Conservation (phyloP, 2,329 filamentous ascomycete genomes). For the Neoarthrinium moseri region DNA sequence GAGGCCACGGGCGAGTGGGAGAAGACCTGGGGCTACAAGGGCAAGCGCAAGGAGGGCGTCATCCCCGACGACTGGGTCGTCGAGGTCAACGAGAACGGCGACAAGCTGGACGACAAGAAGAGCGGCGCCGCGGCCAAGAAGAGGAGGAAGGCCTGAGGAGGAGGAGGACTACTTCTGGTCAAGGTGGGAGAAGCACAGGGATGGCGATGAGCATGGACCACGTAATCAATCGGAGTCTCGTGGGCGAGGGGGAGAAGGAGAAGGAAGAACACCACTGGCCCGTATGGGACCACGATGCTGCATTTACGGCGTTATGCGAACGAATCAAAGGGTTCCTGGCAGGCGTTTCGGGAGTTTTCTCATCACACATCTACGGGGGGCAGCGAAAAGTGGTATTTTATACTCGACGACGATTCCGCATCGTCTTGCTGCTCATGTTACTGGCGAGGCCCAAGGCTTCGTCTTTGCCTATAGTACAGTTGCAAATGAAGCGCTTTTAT, state of each 20-base stretch:
- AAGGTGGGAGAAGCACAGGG: no score
- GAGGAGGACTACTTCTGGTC: not conserved
- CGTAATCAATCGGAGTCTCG: not conserved
- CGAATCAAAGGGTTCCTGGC: no score
- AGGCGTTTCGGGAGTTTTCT: conserved; percentile 3
- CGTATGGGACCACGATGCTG: no score
- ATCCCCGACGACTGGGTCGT: conserved; percentile 79
- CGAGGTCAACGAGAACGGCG: conserved; percentile 77
- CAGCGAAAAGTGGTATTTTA: not conserved
- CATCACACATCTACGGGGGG: not conserved
- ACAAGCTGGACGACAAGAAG: conserved; percentile 42
- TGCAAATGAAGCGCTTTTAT: not conserved
- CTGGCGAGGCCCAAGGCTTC: not conserved
- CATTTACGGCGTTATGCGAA: conserved; percentile 3
- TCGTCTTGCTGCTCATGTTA: not conserved
- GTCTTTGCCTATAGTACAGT: not conserved
- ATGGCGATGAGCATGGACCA: no score
- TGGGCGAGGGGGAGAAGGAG: not conserved
- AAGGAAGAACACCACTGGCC: not conserved
- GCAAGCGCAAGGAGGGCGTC: conserved; percentile 76
- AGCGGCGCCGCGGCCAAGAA: conserved; percentile 32
- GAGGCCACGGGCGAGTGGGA: conserved; percentile 85
- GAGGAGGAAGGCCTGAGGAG: conserved; percentile 9
- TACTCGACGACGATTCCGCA: not conserved
- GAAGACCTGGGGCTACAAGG: conserved; percentile 93